Percentiles rank a stretch among this genome's conserved stretches.
These are phyloP conservation scores for Geoglossum glabrum DNA, from an alignment of 495 filamentous ascomycete species.

Conservation along the genomic window DNA sequence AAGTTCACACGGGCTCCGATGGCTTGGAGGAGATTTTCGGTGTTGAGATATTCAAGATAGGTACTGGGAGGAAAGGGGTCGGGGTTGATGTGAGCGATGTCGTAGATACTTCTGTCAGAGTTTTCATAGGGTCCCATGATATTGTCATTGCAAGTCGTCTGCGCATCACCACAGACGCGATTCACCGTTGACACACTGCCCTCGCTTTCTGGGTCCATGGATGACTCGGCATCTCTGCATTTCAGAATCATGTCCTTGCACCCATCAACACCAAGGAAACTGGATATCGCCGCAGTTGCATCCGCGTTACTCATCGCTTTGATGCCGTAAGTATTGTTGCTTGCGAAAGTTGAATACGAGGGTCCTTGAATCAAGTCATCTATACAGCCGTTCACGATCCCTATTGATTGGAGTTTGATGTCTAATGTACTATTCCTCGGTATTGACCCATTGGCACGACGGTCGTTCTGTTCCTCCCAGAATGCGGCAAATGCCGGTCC, in stretches of 20 bases:
- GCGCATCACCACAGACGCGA: slow-evolving; percentile 23
- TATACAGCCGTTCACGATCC: slow-evolving; percentile 26
- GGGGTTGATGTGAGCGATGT: slow-evolving; percentile 17
- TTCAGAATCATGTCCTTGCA: slow-evolving; percentile 30
- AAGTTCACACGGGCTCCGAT: slow-evolving; percentile 15
- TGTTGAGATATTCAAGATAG: slow-evolving; percentile 17
- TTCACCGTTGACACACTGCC: slow-evolving; percentile 28
- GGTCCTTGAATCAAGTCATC: slow-evolving; percentile 19
- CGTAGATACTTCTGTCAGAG: slow-evolving; percentile 20
- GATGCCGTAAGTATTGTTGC: slow-evolving; percentile 26
- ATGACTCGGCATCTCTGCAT: slow-evolving; percentile 24
- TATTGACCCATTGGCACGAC: slow-evolving; percentile 17
- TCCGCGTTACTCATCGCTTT: slow-evolving; percentile 17
- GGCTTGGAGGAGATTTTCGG: slow-evolving; percentile 12
- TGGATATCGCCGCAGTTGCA: slow-evolving; percentile 17
- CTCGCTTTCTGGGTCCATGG: slow-evolving; percentile 24
- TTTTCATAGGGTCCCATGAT: slow-evolving; percentile 27
- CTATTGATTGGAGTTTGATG: slow-evolving; percentile 21
- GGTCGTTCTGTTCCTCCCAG: slow-evolving; percentile 24
- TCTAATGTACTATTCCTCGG: slow-evolving; percentile 20
- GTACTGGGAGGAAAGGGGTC: slow-evolving; percentile 16
- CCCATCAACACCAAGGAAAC: slow-evolving; percentile 26
- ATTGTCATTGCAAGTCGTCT: slow-evolving; percentile 24
- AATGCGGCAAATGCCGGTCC: slow-evolving; percentile 24
- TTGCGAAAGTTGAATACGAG: slow-evolving; percentile 20